Base-by-base conservation (phyloP, 1,139 yeast genomes). In the Debaryomyces nepalensis region DNA sequence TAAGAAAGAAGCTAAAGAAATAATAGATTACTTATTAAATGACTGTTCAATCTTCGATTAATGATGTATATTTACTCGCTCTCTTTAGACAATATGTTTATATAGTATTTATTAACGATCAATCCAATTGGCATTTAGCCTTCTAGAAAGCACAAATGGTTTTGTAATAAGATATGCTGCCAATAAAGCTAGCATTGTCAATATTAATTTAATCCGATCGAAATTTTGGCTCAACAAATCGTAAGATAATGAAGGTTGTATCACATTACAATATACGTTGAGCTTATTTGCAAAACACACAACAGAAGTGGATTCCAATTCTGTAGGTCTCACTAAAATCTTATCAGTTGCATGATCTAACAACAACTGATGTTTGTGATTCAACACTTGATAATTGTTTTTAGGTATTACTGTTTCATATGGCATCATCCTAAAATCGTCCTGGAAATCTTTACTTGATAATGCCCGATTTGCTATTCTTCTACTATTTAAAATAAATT, bases 221-320 rank as follows among this genome's bases (percentile, higher is more conserved):
- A 93, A 93, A 33, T 73, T 73, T 36, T 75, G 70, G 34, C 83
- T 77, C 56, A 90, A 75, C 45, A 82, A 71, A 63, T 93, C 99
- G 64, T 88, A 91, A 39, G 90, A 87, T 41, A 79, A 78, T 0
- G 97, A 88, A 1, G 98, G 97, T 41, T 87, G 79, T 16, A 87
- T 73, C 41, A 82, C 71, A 0, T 95, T 84, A 58, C 91, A 87
- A 66, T 87, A 91, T 15, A 86, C 64, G 58, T 88, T 96, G 20
- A 63, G 55, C 31, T 73, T 68, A 26, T 88, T 89, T 41, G 77
- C 67, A 18, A 80, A 76, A 49, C 95, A 84, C 1, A 90, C 77
- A 26, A 87, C 72, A 2, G 85, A 72, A 0, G 98, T 89, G 1
- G 96, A 87, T 62, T 93, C 99, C 44, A 89, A 69, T 35, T 80